phyloP scores from a whole-genome alignment of 345 rosid genomes.

The Lepidium didymum region DNA sequence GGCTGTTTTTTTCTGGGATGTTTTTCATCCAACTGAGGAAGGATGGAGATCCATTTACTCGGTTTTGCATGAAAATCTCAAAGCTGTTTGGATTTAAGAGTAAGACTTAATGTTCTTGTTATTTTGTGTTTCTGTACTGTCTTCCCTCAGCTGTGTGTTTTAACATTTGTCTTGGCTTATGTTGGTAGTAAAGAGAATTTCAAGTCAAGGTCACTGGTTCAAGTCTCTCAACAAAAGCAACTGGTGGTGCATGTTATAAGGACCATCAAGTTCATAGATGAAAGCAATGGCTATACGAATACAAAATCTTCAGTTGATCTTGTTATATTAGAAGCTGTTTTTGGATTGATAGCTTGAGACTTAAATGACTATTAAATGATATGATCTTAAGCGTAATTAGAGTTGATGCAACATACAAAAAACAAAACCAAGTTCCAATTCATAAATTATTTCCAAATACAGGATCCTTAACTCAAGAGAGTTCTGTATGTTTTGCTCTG shows the following conservation, averaged over 20 bases:
- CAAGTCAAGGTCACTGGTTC: slow-evolving; percentile 5
- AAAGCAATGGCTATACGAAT: slow-evolving; percentile 1
- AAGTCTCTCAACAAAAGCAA: not conserved
- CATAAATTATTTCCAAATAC: too few species aligned
- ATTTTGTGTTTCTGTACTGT: not conserved
- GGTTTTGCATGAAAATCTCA: slow-evolving; percentile 27
- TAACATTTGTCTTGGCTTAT: not conserved
- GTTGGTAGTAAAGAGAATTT: not conserved
- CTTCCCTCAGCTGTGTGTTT: not conserved
- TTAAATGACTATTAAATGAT: not conserved
- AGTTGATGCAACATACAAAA: not conserved
- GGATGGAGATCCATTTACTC: slow-evolving; percentile 47
- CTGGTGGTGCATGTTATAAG: not conserved
- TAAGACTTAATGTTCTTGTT: not conserved
- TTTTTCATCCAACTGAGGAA: slow-evolving; percentile 41
- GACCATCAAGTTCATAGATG: not conserved
- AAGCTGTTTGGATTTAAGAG: slow-evolving; percentile 14
- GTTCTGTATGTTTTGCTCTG: too few species aligned
- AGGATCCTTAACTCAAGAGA: too few species aligned
- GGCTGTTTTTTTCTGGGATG: slow-evolving; percentile 52
- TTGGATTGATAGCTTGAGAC: not conserved
- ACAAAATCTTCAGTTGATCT: not conserved
- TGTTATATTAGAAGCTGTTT: not conserved
- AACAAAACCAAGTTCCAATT: not conserved
- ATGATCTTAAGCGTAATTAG: not conserved